Evolutionary conservation across 768 basidiomycete genomes (phyloP).

Genomic region (Lactarius sp.): DNA sequence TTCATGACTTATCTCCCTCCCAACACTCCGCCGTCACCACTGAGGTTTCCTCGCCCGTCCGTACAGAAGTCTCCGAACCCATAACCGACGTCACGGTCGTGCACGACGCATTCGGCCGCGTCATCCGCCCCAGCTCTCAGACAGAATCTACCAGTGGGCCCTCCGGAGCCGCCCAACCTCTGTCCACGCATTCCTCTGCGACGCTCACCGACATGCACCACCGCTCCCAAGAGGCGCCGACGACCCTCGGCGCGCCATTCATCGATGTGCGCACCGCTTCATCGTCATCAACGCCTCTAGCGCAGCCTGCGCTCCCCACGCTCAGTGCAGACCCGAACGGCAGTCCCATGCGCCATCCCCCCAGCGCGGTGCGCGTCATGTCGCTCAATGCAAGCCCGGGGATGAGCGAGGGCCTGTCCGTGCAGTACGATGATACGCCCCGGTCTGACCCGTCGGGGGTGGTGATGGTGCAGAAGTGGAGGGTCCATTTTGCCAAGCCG

Average conservation of each 20-base stretch:
- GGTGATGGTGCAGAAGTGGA: conserved; percentile 33
- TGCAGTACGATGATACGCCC: conserved; percentile 15
- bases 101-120: conserved; percentile 14
- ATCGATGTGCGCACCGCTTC: conserved; percentile 3
- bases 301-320: not conserved
- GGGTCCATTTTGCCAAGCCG: conserved; percentile 39
- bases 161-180: not conserved
- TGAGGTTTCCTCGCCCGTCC: not conserved
- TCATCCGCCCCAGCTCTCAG: not conserved
- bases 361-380: not conserved
- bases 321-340: not conserved
- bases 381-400: conserved; percentile 15
- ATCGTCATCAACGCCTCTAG: not conserved
- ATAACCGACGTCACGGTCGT: conserved; percentile 10
- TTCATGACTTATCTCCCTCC: not conserved
- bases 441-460: conserved; percentile 5
- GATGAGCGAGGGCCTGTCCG: conserved; percentile 20
- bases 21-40: not conserved
- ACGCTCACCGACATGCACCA: not conserved
- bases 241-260: conserved; percentile 1
- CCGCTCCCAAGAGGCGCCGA: not conserved
- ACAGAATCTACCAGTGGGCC: not conserved
- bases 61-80: conserved; percentile 10
- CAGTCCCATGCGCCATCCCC: conserved; percentile 7
- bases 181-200: not conserved